Conservation (phyloP, 768 basidiomycete genomes). For the Tylopilus subfusipes region DNA sequence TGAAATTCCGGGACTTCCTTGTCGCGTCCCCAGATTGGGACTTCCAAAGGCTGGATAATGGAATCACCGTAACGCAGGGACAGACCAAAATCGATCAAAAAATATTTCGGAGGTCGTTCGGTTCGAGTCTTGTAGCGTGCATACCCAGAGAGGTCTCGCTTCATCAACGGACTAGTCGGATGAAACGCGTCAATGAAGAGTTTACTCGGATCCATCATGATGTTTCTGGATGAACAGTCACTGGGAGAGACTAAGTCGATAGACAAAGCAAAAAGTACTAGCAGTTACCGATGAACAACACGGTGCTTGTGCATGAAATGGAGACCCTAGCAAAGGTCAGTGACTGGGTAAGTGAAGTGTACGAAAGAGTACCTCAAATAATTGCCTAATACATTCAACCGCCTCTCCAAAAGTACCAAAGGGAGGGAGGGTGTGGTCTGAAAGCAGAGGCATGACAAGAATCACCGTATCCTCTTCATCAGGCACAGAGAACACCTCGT, state of each 20-base stretch:
- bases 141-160: constrained; percentile 17
- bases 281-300: constrained; percentile 13
- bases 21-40: constrained; percentile 39
- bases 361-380: constrained; percentile 25
- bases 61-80: constrained; percentile 30
- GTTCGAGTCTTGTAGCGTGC: constrained; percentile 16
- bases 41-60: constrained; percentile 23
- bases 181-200: constrained; percentile 32
- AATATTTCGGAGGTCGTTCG: constrained; percentile 19
- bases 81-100: constrained; percentile 17
- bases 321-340: neutral
- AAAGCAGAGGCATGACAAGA: constrained; percentile 37
- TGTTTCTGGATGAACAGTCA: constrained; percentile 28
- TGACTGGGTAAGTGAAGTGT: rapidly evolving
- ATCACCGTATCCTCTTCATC: constrained; percentile 5
- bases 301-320: neutral
- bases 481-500: constrained; percentile 20
- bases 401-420: constrained; percentile 26
- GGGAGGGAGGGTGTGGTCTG: constrained; percentile 16
- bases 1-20: constrained; percentile 39
- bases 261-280: neutral
- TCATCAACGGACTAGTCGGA: constrained; percentile 12
- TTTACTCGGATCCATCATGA: constrained; percentile 31
- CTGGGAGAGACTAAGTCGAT: constrained; percentile 9
- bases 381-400: constrained; percentile 11